Conservation (phyloP, 202 grass and related monocot genomes). For the Cymbopogon flexuosus region DNA sequence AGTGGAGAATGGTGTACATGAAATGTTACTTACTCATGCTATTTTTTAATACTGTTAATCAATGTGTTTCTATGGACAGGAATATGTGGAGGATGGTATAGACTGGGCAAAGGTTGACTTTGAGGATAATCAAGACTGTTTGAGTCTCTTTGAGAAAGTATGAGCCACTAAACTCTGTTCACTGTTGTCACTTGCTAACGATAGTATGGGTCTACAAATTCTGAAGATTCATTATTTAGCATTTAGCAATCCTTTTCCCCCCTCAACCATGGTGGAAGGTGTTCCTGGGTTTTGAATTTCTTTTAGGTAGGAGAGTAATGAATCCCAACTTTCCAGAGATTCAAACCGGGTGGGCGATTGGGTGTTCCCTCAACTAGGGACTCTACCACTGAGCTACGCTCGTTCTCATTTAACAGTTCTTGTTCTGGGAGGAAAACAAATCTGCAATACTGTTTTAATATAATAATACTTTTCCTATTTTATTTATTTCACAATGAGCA, state of each 20-base stretch:
- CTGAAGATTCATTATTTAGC: constrained; percentile 5
- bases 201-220: constrained; percentile 1
- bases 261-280: not conserved
- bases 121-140: constrained; percentile 88
- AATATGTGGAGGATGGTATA: constrained; percentile 95
- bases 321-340: not conserved
- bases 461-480: not conserved
- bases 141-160: constrained; percentile 95
- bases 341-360: not conserved
- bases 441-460: not conserved
- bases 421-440: not conserved
- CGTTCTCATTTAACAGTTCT: not conserved
- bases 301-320: not conserved
- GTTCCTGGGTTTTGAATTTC: not conserved
- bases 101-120: constrained; percentile 98
- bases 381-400: not conserved
- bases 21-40: not conserved
- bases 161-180: constrained; percentile 17
- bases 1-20: not conserved
- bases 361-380: not conserved
- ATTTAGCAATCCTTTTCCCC: not conserved
- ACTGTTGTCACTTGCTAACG: not conserved
- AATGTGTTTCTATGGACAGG: constrained; percentile 39
- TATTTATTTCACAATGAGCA: not conserved
- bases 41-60: not conserved